A percentile compares a stretch with the other conserved stretches of the same genome.
These are phyloP conservation scores for Ogataea siamensis DNA, from an alignment of 805 yeast species.

Conservation along the genomic window DNA sequence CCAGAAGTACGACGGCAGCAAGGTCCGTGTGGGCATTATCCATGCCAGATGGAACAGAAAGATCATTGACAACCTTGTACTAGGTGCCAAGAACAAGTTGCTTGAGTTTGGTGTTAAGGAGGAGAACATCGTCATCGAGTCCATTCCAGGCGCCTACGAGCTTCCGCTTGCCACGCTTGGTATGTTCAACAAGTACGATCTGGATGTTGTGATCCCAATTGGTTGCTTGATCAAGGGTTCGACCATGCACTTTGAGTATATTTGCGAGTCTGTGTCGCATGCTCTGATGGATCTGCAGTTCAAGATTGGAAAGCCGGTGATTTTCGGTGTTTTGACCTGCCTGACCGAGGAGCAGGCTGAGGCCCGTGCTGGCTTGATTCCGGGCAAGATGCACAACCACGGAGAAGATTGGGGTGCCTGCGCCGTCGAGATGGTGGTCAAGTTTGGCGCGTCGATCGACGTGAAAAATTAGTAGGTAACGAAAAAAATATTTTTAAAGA, in stretches of 20 bases:
- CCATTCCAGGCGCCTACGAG: conserved; percentile 95
- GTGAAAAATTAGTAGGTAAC: conserved; percentile 1
- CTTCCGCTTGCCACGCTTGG: conserved; percentile 77
- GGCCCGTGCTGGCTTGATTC: conserved; percentile 80
- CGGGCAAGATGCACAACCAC: conserved; percentile 85
- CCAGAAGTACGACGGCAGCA: conserved; percentile 48
- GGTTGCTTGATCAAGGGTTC: conserved; percentile 95
- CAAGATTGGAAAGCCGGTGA: conserved; percentile 69
- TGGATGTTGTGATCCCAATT: conserved; percentile 89
- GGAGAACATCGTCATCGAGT: conserved; percentile 73
- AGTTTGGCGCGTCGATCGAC: conserved; percentile 30
- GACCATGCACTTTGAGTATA: conserved; percentile 98
- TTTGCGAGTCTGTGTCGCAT: conserved; percentile 83
- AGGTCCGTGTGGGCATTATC: conserved; percentile 75
- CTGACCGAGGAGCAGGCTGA: conserved; percentile 92
- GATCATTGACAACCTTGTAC: conserved; percentile 74
- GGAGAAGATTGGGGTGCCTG: conserved; percentile 99
- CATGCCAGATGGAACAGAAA: conserved; percentile 94
- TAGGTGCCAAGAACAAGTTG: conserved; percentile 68
- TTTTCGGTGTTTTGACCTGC: conserved; percentile 92
- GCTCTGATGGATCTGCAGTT: conserved; percentile 83
- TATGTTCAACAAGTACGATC: conserved; percentile 45
- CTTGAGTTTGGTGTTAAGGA: conserved; percentile 65
- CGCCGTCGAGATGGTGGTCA: conserved; percentile 88
- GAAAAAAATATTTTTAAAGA: conserved; percentile 3